Evolutionary conservation across 768 basidiomycete species (phyloP).

Genomic region (Plicaturopsis crispa): DNA sequence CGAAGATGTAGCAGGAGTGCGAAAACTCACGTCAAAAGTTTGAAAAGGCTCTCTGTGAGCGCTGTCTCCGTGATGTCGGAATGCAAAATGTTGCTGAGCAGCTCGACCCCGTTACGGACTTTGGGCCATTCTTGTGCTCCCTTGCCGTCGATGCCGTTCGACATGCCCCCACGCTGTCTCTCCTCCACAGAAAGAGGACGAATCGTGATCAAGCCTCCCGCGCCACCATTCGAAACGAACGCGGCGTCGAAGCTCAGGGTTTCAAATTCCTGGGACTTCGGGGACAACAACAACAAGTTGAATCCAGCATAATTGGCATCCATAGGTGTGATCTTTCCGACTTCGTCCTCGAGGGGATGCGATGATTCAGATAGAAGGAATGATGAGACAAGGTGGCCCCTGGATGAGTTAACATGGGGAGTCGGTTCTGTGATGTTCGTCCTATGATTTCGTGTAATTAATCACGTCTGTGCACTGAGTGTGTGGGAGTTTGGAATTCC

Average conservation of each 20-base stretch:
- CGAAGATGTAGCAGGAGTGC: slow-evolving; percentile 8
- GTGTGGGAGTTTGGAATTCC: too few relatives aligned
- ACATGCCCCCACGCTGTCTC: slow-evolving; percentile 49
- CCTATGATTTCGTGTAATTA: slow-evolving; percentile 40
- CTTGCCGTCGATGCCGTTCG: slow-evolving; percentile 67
- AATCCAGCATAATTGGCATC: slow-evolving; percentile 68
- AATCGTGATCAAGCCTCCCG: slow-evolving; percentile 47
- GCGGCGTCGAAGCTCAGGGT: slow-evolving; percentile 41
- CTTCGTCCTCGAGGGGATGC: slow-evolving; percentile 39
- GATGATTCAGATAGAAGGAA: slow-evolving; percentile 53
- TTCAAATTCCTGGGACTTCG: slow-evolving; percentile 12
- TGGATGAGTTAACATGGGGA: slow-evolving; percentile 42
- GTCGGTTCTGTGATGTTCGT: slow-evolving; percentile 81
- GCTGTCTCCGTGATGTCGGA: slow-evolving; percentile 37
- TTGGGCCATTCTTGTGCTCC: slow-evolving; percentile 69
- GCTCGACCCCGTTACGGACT: slow-evolving; percentile 47
- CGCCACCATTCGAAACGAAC: slow-evolving; percentile 66
- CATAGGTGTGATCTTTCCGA: slow-evolving; percentile 35
- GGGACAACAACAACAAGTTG: slow-evolving; percentile 65
- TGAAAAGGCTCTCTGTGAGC: slow-evolving; percentile 53
- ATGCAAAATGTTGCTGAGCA: slow-evolving; percentile 37
- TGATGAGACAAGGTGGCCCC: slow-evolving; percentile 60
- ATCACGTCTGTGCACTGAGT: neutral
- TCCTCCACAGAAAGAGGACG: slow-evolving; percentile 47
- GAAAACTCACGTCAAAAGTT: slow-evolving; percentile 49